Conservation (phyloP, 257 asterid species). For the Paulownia fortunei region DNA sequence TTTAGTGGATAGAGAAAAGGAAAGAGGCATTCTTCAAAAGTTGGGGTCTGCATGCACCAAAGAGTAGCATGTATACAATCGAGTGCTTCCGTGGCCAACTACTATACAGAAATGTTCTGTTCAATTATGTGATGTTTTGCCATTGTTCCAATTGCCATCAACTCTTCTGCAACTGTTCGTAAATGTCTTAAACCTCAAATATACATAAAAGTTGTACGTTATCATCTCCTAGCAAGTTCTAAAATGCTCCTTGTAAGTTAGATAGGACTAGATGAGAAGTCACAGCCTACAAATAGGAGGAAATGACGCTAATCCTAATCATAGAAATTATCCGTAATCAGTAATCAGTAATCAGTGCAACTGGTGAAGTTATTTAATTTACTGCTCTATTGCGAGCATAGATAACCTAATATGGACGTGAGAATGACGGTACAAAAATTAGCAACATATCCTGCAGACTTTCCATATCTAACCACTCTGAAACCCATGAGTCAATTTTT, state of each 20-base stretch:
- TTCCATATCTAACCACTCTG: conserved; percentile 6
- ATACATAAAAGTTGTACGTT: background rate
- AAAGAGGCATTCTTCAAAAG: no score
- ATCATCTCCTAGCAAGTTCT: background rate
- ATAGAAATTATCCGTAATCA: background rate
- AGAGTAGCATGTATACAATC: no score
- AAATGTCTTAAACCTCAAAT: conserved; percentile 7
- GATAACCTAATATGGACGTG: background rate
- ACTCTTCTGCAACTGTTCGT: background rate
- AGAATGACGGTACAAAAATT: background rate
- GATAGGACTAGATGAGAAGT: background rate
- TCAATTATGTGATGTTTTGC: background rate
- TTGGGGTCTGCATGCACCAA: no score
- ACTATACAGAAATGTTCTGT: background rate
- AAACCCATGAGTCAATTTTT: background rate
- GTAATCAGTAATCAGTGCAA: no score
- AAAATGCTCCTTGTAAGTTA: background rate
- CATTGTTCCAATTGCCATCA: conserved; percentile 13
- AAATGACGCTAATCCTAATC: background rate
- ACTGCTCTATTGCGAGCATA: background rate
- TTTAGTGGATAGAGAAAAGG: no score
- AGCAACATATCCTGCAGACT: background rate
- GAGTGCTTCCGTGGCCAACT: no score
- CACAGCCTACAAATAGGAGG: background rate
- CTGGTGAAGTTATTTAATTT: background rate